Conservation (phyloP, 108 stramenopile species). For the Skeletonema tropicum region DNA sequence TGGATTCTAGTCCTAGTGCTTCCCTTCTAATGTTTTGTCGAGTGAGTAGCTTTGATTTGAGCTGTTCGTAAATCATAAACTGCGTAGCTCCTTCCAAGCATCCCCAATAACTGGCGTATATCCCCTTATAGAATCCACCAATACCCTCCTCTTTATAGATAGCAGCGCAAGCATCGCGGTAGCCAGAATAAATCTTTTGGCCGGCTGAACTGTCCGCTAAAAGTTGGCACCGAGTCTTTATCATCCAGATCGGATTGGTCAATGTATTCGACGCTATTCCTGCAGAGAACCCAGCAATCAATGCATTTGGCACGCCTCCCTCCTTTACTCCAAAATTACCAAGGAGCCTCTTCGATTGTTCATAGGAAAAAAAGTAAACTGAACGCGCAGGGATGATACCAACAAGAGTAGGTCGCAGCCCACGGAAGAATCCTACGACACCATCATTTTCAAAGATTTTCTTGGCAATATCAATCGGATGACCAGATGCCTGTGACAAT, state of each 20-base stretch:
- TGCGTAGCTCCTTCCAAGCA: conserved; percentile 90
- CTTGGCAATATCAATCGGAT: conserved; percentile 68
- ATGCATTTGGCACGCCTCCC: conserved; percentile 65
- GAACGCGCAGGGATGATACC: conserved; percentile 94
- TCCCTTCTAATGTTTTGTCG: conserved; percentile 58
- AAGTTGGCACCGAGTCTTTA: conserved; percentile 90
- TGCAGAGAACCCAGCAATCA: conserved; percentile 67
- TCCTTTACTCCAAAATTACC: conserved; percentile 56
- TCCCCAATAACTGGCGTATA: conserved; percentile 94
- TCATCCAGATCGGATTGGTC: conserved; percentile 96
- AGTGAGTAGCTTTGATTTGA: conserved; percentile 71
- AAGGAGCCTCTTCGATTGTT: conserved; percentile 61
- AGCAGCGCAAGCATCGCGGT: conserved; percentile 73
- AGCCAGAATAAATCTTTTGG: conserved; percentile 76
- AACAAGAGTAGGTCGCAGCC: conserved; percentile 82
- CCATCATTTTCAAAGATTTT: conserved; percentile 79
- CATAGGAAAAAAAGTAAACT: conserved; percentile 89
- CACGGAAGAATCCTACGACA: conserved; percentile 69
- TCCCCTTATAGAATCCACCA: conserved; percentile 89
- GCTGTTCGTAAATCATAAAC: conserved; percentile 91
- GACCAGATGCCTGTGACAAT: conserved; percentile 36
- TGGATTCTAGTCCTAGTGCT: conserved; percentile 57
- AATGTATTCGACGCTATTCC: conserved; percentile 80
- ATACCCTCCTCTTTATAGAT: conserved; percentile 84
- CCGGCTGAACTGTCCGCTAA: conserved; percentile 79